Conservation (phyloP, 2,329 filamentous ascomycete species). For the Botryotinia narcissicola region DNA sequence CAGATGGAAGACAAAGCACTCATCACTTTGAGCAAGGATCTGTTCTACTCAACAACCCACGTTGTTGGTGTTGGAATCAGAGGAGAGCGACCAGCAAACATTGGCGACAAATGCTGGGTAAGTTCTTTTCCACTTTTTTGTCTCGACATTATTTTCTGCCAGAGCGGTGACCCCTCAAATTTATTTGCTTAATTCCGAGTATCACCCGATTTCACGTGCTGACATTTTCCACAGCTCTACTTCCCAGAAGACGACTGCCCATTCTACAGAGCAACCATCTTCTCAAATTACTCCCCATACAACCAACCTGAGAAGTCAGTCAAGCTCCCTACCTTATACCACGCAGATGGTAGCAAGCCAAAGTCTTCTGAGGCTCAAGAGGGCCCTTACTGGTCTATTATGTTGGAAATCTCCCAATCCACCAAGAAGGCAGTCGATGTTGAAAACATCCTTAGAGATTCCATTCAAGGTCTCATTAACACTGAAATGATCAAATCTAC, state of each 20-base stretch:
- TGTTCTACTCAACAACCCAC: constrained; percentile 97
- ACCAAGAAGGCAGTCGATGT: constrained; percentile 90
- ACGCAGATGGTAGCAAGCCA: constrained; percentile 82
- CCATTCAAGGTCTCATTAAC: constrained; percentile 95
- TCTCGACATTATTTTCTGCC: constrained; percentile 5
- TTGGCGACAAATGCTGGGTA: constrained; percentile 99
- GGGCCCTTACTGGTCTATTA: constrained; percentile 99
- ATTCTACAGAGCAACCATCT: constrained; percentile 99
- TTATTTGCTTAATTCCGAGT: background rate
- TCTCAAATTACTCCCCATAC: constrained; percentile 99
- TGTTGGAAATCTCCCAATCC: constrained; percentile 97
- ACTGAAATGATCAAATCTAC: constrained; percentile 89
- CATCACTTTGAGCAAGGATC: constrained; percentile 76
- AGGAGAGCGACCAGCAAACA: constrained; percentile 86
- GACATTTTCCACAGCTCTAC: constrained; percentile 64
- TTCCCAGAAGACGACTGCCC: constrained; percentile 98
- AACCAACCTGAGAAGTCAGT: constrained; percentile 84
- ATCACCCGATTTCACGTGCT: constrained; percentile 23
- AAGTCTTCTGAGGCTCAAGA: constrained; percentile 69
- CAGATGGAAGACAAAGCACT: constrained; percentile 86
- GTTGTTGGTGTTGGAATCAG: constrained; percentile 95
- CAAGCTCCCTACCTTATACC: constrained; percentile 83
- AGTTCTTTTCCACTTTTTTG: constrained; percentile 35
- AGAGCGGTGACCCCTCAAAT: constrained; percentile 7
- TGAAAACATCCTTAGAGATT: constrained; percentile 81